A percentile compares a stretch with the other conserved stretches of the same genome.
phyloP scores from a whole-genome alignment of 805 yeast genomes.

The Metschnikowia cubensis region DNA sequence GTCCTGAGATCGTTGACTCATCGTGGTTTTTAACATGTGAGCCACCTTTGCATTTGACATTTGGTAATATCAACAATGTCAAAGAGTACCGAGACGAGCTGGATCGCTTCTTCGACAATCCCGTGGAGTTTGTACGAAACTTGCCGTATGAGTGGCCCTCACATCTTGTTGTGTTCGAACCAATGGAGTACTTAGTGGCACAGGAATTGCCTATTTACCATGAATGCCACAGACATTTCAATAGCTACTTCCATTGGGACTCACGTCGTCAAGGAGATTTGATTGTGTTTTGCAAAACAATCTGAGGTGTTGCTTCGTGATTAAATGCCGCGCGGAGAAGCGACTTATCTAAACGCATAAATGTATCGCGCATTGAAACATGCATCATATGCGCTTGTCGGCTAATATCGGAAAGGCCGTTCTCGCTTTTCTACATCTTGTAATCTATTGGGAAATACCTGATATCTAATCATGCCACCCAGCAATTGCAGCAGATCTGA shows the following conservation, averaged over 20 bases:
- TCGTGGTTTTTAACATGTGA: constrained; percentile 87
- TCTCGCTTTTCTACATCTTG: neutral
- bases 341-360: constrained; percentile 1
- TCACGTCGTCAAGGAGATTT: constrained; percentile 73
- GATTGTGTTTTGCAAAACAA: constrained; percentile 46
- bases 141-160: constrained; percentile 42
- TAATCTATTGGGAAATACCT: neutral
- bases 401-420: neutral
- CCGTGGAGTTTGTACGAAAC: constrained; percentile 48
- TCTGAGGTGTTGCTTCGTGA: neutral
- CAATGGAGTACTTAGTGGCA: constrained; percentile 44
- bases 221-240: constrained; percentile 59
- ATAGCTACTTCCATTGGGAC: constrained; percentile 85
- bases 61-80: constrained; percentile 24
- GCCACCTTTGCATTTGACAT: constrained; percentile 62
- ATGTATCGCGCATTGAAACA: constrained; percentile 1
- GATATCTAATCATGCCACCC: neutral
- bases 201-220: constrained; percentile 44
- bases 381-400: neutral
- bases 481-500: neutral
- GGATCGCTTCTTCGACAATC: constrained; percentile 72
- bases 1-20: constrained; percentile 34
- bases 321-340: neutral
- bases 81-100: constrained; percentile 74
- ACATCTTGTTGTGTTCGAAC: constrained; percentile 69